Evolutionary conservation across 2,329 filamentous ascomycete genomes (phyloP), one percentile per base, ranked within the genome.

Genomic region (Beauveria rudraprayagi): DNA sequence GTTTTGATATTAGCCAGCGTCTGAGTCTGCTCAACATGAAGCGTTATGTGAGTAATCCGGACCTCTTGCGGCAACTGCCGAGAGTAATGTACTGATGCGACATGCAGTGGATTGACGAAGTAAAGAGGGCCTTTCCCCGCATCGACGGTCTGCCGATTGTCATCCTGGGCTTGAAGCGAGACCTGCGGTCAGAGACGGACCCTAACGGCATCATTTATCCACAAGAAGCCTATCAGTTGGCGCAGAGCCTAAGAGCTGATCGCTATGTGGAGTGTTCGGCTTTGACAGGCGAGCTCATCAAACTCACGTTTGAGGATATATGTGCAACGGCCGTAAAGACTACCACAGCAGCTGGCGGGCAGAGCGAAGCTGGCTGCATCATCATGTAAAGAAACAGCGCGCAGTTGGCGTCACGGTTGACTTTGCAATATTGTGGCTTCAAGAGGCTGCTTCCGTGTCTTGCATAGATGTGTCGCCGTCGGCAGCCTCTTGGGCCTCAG

Each of bases 251-350:
- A 76, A 75, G 84, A 57, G 83, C 78, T 52, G 84, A 87, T 70
- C 81, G 80, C 64, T 87, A 87, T 66, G 79, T 86, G 69, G 84
- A 87, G 67, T 87, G 84, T 71, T 86, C 83, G 1, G 83, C 84
- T 7, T 72, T 80, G 53, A 85, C 82, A 3, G 84, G 84, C 17
- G 83, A 85, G 72, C 75, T 87, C 58, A 68, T 86, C 50, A 74
- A 77, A 65, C 73, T 82, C 66, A 81, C 80, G 5, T 84, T 85
- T 67, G 82, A 86, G 68, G 84, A 87, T 68, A 78, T 87, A 22
- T 85, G 82, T 70, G 77, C 72, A 53, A 84, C 82, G 30, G 84
- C 82, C 2, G 74, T 79, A 58, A 72, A 77, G 65, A 81, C 79
- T 30, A 76, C 72, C 14, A 77, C 76, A 22, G 72, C 70, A 10